phyloP scores from a whole-genome alignment of 805 yeast species.

The Saturnispora sekii region DNA sequence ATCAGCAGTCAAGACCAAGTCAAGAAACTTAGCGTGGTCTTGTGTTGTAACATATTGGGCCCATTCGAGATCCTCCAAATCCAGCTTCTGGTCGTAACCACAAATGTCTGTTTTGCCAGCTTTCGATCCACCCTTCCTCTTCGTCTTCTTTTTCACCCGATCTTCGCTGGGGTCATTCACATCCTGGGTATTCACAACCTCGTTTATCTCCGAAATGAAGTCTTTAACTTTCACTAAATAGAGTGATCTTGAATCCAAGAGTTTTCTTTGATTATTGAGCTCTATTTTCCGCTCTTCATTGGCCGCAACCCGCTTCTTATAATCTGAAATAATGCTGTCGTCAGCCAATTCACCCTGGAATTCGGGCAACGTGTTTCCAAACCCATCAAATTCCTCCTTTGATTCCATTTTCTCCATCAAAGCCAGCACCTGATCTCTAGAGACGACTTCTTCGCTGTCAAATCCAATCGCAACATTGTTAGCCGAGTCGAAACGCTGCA shows the following conservation, averaged over 20 bases:
- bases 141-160: conserved; percentile 12
- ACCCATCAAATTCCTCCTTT: conserved; percentile 16
- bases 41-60: conserved; percentile 11
- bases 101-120: conserved; percentile 40
- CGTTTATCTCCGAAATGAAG: neutral
- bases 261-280: neutral
- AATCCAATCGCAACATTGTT: conserved; percentile 6
- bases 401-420: conserved; percentile 13
- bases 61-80: conserved; percentile 20
- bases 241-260: neutral
- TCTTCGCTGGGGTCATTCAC: conserved; percentile 9
- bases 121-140: conserved; percentile 17
- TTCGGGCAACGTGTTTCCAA: conserved; percentile 37
- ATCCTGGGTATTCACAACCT: neutral
- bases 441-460: conserved; percentile 8
- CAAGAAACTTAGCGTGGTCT: conserved; percentile 8
- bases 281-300: neutral
- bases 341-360: conserved; percentile 2
- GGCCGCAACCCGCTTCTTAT: neutral
- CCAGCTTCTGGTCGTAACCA: conserved; percentile 32
- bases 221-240: conserved; percentile 1
- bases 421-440: conserved; percentile 1
- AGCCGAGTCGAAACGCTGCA: conserved; percentile 12
- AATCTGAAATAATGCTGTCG: neutral
- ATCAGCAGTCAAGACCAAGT: conserved; percentile 9